Conservation (phyloP, 176 grass and related monocot species). For the Oryza rufipogon region DNA sequence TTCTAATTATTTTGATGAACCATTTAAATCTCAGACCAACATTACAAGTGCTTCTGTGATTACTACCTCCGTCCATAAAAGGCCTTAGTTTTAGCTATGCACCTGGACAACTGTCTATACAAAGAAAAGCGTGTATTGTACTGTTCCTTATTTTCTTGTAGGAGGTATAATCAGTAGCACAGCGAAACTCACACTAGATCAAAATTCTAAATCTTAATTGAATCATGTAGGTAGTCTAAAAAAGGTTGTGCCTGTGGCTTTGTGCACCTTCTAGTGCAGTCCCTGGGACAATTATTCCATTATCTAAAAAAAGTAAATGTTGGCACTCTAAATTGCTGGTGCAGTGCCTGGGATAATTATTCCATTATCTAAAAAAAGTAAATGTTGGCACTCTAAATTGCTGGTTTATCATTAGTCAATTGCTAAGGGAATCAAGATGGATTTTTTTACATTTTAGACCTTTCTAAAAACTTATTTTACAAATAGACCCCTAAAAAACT, state of each 20-base stretch:
- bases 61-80: neutral
- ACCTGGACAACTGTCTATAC: too few species aligned
- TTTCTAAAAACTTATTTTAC: too few species aligned
- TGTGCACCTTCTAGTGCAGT: too few species aligned
- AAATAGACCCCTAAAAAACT: too few species aligned
- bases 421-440: neutral
- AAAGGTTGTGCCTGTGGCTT: too few species aligned
- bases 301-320: neutral
- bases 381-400: slow-evolving; percentile 10
- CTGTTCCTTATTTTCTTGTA: neutral
- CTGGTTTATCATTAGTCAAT: neutral
- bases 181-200: neutral
- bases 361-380: neutral
- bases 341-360: too few species aligned
- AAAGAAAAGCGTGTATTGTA: neutral
- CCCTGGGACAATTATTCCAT: neutral
- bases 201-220: neutral
- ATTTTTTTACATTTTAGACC: too few species aligned
- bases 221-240: neutral
- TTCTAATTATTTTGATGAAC: neutral
- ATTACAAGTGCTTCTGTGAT: neutral
- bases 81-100: too few species aligned
- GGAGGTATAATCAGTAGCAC: neutral
- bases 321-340: neutral
- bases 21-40: neutral